These are phyloP conservation scores for Cladosporium sp. DNA, from an alignment of 2,329 filamentous ascomycete species.

Conservation along the genomic window DNA sequence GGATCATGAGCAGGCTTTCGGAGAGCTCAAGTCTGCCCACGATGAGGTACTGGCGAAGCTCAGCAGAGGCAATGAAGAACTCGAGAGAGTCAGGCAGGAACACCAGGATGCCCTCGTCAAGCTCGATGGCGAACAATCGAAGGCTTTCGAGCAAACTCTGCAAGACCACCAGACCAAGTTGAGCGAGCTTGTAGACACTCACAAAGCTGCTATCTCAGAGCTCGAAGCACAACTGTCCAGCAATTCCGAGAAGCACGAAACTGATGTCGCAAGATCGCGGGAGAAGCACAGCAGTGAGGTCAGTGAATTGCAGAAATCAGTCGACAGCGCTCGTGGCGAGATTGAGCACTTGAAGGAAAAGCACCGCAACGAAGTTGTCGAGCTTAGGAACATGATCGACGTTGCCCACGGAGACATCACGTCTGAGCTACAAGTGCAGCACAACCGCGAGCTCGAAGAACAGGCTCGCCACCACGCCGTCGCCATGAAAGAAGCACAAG, in stretches of 20 bases:
- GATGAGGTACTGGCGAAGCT: conserved; percentile 8
- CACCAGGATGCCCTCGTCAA: conserved; percentile 13
- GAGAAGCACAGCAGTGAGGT: conserved; percentile 24
- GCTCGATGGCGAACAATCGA: conserved; percentile 17
- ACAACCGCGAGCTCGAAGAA: conserved; percentile 12
- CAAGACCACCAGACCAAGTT: not conserved
- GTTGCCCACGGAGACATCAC: conserved; percentile 18
- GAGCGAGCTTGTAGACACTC: conserved; percentile 21
- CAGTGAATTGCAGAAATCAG: not conserved
- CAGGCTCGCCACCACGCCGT: conserved; percentile 15
- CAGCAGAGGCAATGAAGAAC: not conserved
- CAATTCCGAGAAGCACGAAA: conserved; percentile 1
- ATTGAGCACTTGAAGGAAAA: conserved; percentile 28
- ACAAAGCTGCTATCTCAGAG: conserved; percentile 22
- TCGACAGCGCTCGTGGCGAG: conserved; percentile 28
- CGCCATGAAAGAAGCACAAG: conserved; percentile 15
- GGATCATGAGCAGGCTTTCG: conserved; percentile 24
- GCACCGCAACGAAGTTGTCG: conserved; percentile 21
- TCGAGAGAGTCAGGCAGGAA: conserved; percentile 15
- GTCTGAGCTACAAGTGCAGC: conserved; percentile 13
- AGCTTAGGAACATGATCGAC: conserved; percentile 14
- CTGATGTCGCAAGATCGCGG: conserved; percentile 21
- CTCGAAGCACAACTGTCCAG: conserved; percentile 20
- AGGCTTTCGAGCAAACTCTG: conserved; percentile 17
- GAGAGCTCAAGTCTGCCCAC: conserved; percentile 15